A percentile compares a stretch with the other conserved stretches of the same genome.
Conservation (phyloP, 2,329 filamentous ascomycete genomes). For the Aspergillus hortae region DNA sequence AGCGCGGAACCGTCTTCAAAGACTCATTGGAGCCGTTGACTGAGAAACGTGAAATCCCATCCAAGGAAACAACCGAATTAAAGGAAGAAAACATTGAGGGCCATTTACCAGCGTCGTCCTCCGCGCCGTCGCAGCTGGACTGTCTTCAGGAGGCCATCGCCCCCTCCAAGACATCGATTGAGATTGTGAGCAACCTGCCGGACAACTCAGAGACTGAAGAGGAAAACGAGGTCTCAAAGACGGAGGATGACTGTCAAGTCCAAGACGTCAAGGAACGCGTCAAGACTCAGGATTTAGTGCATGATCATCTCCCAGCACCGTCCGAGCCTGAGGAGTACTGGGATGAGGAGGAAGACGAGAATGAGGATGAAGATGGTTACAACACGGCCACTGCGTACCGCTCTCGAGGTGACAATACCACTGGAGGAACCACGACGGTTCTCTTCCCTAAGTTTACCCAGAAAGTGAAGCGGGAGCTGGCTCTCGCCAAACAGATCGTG, state of each 20-base stretch:
- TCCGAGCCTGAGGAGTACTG: constrained; percentile 68
- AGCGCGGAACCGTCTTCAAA: constrained; percentile 55
- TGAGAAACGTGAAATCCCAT: constrained; percentile 25
- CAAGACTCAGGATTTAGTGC: constrained; percentile 7
- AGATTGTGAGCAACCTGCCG: constrained; percentile 13
- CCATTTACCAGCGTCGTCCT: constrained; percentile 6
- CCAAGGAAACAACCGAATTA: constrained; percentile 25
- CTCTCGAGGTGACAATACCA: constrained; percentile 71
- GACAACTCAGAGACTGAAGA: constrained; percentile 19
- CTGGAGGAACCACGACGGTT: constrained; percentile 60
- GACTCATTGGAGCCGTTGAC: constrained; percentile 42
- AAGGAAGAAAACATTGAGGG: constrained; percentile 21
- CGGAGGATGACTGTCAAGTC: constrained; percentile 25
- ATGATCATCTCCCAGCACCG: constrained; percentile 25
- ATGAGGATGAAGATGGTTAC: constrained; percentile 66
- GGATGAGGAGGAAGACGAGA: constrained; percentile 74
- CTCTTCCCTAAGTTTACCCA: constrained; percentile 69
- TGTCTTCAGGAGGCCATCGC: constrained; percentile 9
- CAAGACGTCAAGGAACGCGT: constrained; percentile 14
- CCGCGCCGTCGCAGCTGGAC: constrained; percentile 12
- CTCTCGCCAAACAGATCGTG: constrained; percentile 63
- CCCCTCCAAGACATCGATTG: constrained; percentile 10
- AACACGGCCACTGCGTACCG: constrained; percentile 75
- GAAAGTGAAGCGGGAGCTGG: constrained; percentile 69
- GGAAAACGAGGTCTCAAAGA: constrained; percentile 23